Base-by-base conservation (phyloP, 129 eudicot species). In the Solidago caesia region DNA sequence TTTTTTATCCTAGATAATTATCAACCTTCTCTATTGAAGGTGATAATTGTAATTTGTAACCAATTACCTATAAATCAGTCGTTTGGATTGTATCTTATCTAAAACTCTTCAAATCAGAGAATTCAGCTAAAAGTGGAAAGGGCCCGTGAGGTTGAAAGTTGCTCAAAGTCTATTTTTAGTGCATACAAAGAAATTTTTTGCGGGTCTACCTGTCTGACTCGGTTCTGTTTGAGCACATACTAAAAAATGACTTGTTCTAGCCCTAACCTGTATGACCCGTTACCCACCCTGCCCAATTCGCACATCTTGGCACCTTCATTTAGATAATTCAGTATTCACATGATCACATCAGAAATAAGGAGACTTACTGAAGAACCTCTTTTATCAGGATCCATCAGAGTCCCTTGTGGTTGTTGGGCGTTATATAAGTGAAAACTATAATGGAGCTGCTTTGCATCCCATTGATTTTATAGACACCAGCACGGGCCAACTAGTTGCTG, bases 341-440 rank as follows among this genome's bases (percentile, higher is more conserved):
- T 33, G 21, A 8, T 55, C 12, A 8, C 43, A 21, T 33, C 46
- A 8, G 55, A n/a, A 53, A 71, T 53, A 3, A 55, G 48, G 49
- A 26, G 66, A 53, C 53, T 8, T 44, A 65, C 55, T 43, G 55
- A 66, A 44, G 44, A 21, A 4, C 69, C 25, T 72, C 4, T 43
- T 76, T 48, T 72, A 48, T 78, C 88, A 94, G 99, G 99, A 95
- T 81, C 80, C 87, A 46, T 85, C 94, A 41, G 99, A 95, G 83
- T 95, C 96, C 68, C 94, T 95, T 76, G 96, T 87, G 64, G 97
- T 95, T 45, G 65, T 95, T 84, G 99, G 99, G 74, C 96, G 99
- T 57, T 95, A 95, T 81, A 95, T 95, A 29, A 95, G 99, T 81
- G 97, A 95, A 77, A 95, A 95, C 68, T 95, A 87, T 64, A 84